Percentiles rank a stretch among this genome's conserved stretches.
These are phyloP conservation scores for Penicillium verrucosum DNA, from an alignment of 2,329 filamentous ascomycete genomes.

Conservation along the genomic window DNA sequence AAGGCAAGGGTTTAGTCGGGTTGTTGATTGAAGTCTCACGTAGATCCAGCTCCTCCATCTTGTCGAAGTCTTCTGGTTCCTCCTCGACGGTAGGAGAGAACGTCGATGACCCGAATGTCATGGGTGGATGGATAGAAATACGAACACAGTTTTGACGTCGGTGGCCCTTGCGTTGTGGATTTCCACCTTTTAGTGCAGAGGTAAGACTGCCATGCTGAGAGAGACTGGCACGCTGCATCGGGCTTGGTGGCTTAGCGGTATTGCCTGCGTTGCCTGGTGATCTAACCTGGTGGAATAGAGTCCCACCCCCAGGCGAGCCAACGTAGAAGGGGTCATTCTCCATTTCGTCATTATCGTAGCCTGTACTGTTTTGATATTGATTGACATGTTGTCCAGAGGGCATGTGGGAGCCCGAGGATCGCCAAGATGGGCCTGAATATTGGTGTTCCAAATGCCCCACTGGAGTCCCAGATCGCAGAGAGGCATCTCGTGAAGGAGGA, in stretches of 20 bases:
- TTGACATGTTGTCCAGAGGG: slow-evolving; percentile 23
- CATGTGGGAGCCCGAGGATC: slow-evolving; percentile 14
- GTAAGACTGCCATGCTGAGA: slow-evolving; percentile 24
- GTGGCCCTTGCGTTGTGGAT: slow-evolving; percentile 39
- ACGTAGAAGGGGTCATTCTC: slow-evolving; percentile 30
- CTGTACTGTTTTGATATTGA: slow-evolving; percentile 25
- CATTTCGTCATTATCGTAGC: slow-evolving; percentile 19
- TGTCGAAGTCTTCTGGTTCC: slow-evolving; percentile 36
- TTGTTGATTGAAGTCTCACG: slow-evolving; percentile 24
- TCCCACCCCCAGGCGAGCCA: slow-evolving; percentile 16
- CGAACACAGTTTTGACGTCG: slow-evolving; percentile 44
- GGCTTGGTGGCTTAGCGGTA: slow-evolving; percentile 18
- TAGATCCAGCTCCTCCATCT: slow-evolving; percentile 30
- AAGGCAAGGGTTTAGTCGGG: slow-evolving; percentile 8
- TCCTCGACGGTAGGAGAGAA: slow-evolving; percentile 37
- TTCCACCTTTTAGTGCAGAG: slow-evolving; percentile 35
- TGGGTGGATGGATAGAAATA: slow-evolving; percentile 39
- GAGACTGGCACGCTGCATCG: slow-evolving; percentile 22
- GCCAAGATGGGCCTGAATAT: slow-evolving; percentile 4
- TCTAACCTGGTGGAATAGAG: slow-evolving; percentile 16
- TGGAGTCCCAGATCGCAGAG: slow-evolving; percentile 15
- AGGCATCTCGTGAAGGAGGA: slow-evolving; percentile 20
- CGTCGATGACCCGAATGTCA: slow-evolving; percentile 32
- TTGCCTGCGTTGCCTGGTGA: slow-evolving; percentile 19
- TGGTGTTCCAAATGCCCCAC: slow-evolving; percentile 5